Evolutionary conservation across 257 asterid species (phyloP), one percentile per base, ranked within the genome.

Genomic region (Lantana camara): DNA sequence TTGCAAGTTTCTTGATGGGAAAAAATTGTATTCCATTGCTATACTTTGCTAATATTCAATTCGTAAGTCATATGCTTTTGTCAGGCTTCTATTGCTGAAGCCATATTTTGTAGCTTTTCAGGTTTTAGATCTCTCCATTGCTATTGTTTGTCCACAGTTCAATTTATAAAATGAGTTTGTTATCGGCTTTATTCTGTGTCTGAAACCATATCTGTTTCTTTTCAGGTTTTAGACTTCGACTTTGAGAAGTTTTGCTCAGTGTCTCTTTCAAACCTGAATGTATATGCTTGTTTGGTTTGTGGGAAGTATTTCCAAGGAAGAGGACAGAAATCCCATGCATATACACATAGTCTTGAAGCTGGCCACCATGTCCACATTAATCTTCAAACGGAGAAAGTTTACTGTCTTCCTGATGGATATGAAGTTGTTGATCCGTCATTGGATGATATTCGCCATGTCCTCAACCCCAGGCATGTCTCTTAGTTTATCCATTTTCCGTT

Each of bases 401-500:
- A 83, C 76, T 94, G 97, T 75, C 97, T 94, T 78, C 97, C 99
- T 59, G 97, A 94, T 84, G 99, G 97, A 74, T 94, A 94, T 72
- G 97, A 94, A 78, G 83, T 94, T 60, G 77, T 81, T 52, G 99
- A 94, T 64, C 87, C 97, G 50, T 94, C 99, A 0, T 77, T 94
- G 62, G 99, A 94, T 77, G 99, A 84, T 75, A 90, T 94, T 67
- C 89, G 95, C 27, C 86, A 90, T 73, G 97, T 90, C 21, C 97
- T 90, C 60, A 81, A 94, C 64, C 97, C 99, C 61, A 90, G 99
- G 97, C 67, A 75, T 56, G 81, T 59, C 56, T 64, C 9, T 46
- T 47, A 19, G 5, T 4, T 38, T 63, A 8, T 72, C 22, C 29
- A 29, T 55, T 34, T 27, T 46, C n/a, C n/a, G n/a, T n/a, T n/a